Base-by-base conservation (phyloP, 192 early-diverging fungal species). In the Umbelopsis ramanniana region DNA sequence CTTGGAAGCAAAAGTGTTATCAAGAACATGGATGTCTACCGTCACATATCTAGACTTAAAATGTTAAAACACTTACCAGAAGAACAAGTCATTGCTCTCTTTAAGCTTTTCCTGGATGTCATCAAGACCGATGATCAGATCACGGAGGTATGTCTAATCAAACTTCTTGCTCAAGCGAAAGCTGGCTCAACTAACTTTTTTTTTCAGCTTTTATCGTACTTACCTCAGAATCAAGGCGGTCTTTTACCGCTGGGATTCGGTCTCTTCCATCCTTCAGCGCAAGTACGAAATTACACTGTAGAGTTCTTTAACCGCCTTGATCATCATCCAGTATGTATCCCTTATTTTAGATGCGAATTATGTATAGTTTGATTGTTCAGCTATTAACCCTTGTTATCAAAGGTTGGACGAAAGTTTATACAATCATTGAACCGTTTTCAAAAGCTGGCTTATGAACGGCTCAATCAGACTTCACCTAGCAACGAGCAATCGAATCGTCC, bases 241-340 rank as follows among this genome's bases (percentile, higher is more conserved):
- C 75, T 95, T 57, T 86, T 89, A 67, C 92, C 92, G 46, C 73
- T 97, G n/a, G 91, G 91, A 19, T 82, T 86, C 40, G 95, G 95
- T 7, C 83, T 96, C 53, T 95, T 93, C 77, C 91, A 93, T 72
- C 89, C 90, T 7, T 81, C 90, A 22, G 79, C 83, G 17, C 85
- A 81, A 22, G 90, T 95, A 14, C 79, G 93, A 37, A 68, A 82
- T 22, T 87, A 92, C 48, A 89, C 92, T 1, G 86, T 93, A 21
- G 79, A 89, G 37, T 79, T 97, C n/a, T 90, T 97, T 38, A 83
- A 89, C 22, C 82, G 91, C 53, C 78, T 97, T 60, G 83, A 89
- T 66, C 74, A 88, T 29, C 91, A 95, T 78, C 84, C 82, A 17
- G 85, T 88, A 82, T 76, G 83, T 53, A 29, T 68, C 50, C 46